phyloP scores from a whole-genome alignment of 768 basidiomycete species.

The Cyclocybe cylindracea region DNA sequence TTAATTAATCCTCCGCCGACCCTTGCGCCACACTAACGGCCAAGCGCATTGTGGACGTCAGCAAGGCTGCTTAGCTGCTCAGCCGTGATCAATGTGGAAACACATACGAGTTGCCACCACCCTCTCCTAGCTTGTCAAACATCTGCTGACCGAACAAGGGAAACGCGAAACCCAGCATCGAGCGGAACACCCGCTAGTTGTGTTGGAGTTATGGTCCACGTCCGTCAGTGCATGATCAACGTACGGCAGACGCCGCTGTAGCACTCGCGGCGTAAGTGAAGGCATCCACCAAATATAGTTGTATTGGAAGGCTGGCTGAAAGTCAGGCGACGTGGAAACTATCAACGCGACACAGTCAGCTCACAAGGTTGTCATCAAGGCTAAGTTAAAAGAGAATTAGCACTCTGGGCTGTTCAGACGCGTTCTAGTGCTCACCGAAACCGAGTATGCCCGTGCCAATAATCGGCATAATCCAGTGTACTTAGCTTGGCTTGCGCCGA shows the following conservation, averaged over 20 bases:
- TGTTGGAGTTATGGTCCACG: neutral
- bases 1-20: too few species aligned
- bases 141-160: conserved; percentile 66
- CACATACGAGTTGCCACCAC: conserved; percentile 62
- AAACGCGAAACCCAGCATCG: conserved; percentile 62
- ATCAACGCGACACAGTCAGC: conserved; percentile 13
- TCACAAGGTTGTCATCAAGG: conserved; percentile 58
- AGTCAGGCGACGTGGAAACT: neutral
- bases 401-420: neutral
- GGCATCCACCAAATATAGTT: conserved; percentile 67
- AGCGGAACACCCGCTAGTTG: conserved; percentile 47
- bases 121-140: conserved; percentile 52
- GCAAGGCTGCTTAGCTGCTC: too few species aligned
- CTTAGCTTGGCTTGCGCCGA: conserved; percentile 46
- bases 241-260: conserved; percentile 58
- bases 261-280: conserved; percentile 71
- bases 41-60: too few species aligned
- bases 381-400: conserved; percentile 31
- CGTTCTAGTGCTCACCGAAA: conserved; percentile 33
- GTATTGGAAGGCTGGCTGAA: conserved; percentile 54
- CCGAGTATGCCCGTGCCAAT: conserved; percentile 57
- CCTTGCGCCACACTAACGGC: too few species aligned
- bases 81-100: too few species aligned
- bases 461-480: conserved; percentile 77
- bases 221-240: neutral